A percentile compares a stretch with the other conserved stretches of the same genome.
Evolutionary conservation across 2,329 filamentous ascomycete genomes (phyloP).

Genomic region (Ophiostoma fasciatum): DNA sequence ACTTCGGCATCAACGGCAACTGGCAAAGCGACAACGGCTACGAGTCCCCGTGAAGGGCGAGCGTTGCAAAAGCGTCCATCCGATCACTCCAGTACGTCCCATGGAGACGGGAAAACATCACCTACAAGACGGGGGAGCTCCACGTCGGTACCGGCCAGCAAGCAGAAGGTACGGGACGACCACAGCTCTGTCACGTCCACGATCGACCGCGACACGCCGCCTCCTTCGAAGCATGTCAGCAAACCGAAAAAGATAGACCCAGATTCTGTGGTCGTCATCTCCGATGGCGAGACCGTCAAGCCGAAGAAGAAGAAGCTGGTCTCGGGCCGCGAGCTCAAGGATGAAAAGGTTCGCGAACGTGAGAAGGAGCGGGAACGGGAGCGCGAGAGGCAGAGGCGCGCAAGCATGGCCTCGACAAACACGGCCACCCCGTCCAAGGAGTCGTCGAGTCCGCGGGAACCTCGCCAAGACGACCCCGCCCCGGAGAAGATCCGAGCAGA

Average conservation of each 20-base stretch:
- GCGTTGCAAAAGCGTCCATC: constrained; percentile 7
- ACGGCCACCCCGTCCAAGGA: constrained; percentile 39
- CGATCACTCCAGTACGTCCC: constrained; percentile 25
- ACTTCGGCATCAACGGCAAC: constrained; percentile 1
- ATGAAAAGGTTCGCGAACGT: constrained; percentile 27
- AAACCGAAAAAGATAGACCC: constrained; percentile 40
- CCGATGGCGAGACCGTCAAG: constrained; percentile 42
- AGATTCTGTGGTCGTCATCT: constrained; percentile 36
- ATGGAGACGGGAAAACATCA: constrained; percentile 31
- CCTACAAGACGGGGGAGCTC: constrained; percentile 30
- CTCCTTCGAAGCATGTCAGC: constrained; percentile 29
- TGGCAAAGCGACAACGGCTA: no score
- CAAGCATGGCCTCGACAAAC: constrained; percentile 36
- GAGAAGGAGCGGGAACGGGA: constrained; percentile 7
- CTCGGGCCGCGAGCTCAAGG: constrained; percentile 46
- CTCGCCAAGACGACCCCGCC: constrained; percentile 29
- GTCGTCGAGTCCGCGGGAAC: constrained; percentile 36
- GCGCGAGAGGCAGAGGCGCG: constrained; percentile 35
- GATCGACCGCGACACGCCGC: constrained; percentile 39
- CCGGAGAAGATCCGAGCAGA: constrained; percentile 36
- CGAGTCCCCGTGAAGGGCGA: constrained; percentile 35
- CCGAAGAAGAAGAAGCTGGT: constrained; percentile 50
- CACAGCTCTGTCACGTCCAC: constrained; percentile 29
- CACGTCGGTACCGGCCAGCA: background rate
- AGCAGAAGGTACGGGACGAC: constrained; percentile 17